Evolutionary conservation across 345 rosid genomes (phyloP).

Genomic region (Acer yangbiense): DNA sequence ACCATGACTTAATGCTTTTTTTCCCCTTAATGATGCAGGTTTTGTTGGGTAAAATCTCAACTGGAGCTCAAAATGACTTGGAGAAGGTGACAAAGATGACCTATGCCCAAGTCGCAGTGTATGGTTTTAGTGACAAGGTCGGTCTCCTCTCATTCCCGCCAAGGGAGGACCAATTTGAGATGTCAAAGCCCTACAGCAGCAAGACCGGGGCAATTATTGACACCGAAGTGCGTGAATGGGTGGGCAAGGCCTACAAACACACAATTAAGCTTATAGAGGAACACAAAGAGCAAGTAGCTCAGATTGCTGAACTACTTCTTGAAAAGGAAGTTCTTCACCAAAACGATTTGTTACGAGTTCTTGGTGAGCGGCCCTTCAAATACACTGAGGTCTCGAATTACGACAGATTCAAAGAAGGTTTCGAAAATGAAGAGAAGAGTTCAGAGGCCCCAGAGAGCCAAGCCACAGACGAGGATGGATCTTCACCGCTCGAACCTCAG

Average conservation of each 20-base stretch:
- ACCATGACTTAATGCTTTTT: neutral
- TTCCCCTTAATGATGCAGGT: constrained; percentile 40
- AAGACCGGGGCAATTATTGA: constrained; percentile 89
- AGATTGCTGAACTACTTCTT: constrained; percentile 80
- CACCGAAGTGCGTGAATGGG: constrained; percentile 88
- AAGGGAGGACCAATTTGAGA: constrained; percentile 68
- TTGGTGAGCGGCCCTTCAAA: constrained; percentile 89
- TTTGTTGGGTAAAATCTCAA: constrained; percentile 82
- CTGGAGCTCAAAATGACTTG: constrained; percentile 94
- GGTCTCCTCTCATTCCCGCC: constrained; percentile 95
- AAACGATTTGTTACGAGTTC: constrained; percentile 61
- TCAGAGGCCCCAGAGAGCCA: constrained; percentile 27
- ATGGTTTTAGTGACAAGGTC: constrained; percentile 95
- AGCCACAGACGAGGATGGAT: constrained; percentile 45
- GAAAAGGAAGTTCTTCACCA: constrained; percentile 92
- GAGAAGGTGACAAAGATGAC: constrained; percentile 98
- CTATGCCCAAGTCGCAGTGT: constrained; percentile 92
- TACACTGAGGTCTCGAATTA: constrained; percentile 66
- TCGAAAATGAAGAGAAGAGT: constrained; percentile 45
- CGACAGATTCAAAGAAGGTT: constrained; percentile 76
- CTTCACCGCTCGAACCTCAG: constrained; percentile 64
- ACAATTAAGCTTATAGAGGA: constrained; percentile 67
- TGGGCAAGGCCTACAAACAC: constrained; percentile 62
- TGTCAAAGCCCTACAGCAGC: constrained; percentile 89
- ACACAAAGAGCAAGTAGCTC: constrained; percentile 76